A percentile compares a stretch with the other conserved stretches of the same genome.
phyloP scores from a whole-genome alignment of 768 basidiomycete species.

The Leccinellum luteum region DNA sequence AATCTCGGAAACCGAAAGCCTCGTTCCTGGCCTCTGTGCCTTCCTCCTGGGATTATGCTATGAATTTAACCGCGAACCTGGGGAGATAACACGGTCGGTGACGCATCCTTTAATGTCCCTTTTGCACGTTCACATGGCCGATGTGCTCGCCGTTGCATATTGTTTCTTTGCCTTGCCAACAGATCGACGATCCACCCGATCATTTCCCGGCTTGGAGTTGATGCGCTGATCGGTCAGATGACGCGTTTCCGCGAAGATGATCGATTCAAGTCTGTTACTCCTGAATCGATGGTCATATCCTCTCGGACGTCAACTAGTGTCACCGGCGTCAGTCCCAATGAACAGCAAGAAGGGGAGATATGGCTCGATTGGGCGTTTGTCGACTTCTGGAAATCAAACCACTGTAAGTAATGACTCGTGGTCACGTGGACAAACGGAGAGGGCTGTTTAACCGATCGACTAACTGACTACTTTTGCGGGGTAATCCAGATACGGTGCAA shows the following conservation, averaged over 20 bases:
- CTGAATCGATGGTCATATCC: slow-evolving; percentile 72
- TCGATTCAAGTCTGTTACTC: slow-evolving; percentile 85
- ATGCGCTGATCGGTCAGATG: slow-evolving; percentile 85
- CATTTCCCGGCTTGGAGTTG: slow-evolving; percentile 84
- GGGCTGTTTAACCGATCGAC: no score
- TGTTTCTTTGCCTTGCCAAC: background rate
- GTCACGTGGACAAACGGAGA: background rate
- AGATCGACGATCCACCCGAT: slow-evolving; percentile 89
- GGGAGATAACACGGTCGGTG: slow-evolving; percentile 86
- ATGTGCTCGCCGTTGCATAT: background rate
- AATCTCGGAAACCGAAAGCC: slow-evolving; percentile 75
- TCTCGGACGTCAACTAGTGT: slow-evolving; percentile 34
- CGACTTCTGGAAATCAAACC: slow-evolving; percentile 98
- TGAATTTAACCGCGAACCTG: slow-evolving; percentile 93
- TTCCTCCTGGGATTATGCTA: slow-evolving; percentile 94
- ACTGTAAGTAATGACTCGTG: slow-evolving; percentile 55
- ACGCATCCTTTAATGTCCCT: background rate
- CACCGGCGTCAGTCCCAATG: slow-evolving; percentile 7
- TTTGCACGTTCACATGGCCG: background rate
- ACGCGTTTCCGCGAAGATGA: slow-evolving; percentile 87
- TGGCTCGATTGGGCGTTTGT: slow-evolving; percentile 99
- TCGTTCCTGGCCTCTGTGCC: slow-evolving; percentile 87
- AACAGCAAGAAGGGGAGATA: slow-evolving; percentile 76
- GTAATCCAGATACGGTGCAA: slow-evolving; percentile 59
- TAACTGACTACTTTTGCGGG: background rate